These are phyloP conservation scores for Dactylorhiza incarnata DNA, from an alignment of 106 monocot genomes.

Conservation along the genomic window DNA sequence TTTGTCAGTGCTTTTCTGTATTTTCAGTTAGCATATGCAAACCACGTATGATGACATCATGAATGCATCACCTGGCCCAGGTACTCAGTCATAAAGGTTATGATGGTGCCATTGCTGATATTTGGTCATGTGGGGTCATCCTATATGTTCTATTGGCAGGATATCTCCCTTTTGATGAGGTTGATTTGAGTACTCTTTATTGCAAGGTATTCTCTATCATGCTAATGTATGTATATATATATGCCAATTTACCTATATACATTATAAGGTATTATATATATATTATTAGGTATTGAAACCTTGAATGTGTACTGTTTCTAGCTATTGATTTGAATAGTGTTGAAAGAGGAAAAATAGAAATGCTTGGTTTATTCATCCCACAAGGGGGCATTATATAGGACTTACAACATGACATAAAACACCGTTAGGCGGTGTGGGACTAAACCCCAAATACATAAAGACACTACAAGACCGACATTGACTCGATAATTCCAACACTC, in stretches of 20 bases:
- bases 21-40: background rate
- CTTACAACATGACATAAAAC: no score
- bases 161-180: constrained; percentile 91
- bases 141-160: constrained; percentile 88
- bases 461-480: no score
- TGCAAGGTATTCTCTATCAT: constrained; percentile 34
- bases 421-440: no score
- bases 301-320: background rate
- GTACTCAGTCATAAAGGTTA: constrained; percentile 92
- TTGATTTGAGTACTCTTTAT: constrained; percentile 78
- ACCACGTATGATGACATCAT: constrained; percentile 5
- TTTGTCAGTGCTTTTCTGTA: background rate
- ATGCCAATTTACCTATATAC: no score
- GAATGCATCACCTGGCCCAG: constrained; percentile 27
- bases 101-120: constrained; percentile 89
- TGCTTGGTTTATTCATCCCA: no score
- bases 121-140: constrained; percentile 95
- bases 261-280: no score
- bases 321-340: background rate
- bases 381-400: no score
- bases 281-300: background rate
- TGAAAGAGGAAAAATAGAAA: no score
- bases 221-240: background rate
- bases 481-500: no score
- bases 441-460: no score